Evolutionary conservation across 495 filamentous ascomycete species (phyloP), one percentile per base, ranked within the genome.

Genomic region (Penicillium manginii): DNA sequence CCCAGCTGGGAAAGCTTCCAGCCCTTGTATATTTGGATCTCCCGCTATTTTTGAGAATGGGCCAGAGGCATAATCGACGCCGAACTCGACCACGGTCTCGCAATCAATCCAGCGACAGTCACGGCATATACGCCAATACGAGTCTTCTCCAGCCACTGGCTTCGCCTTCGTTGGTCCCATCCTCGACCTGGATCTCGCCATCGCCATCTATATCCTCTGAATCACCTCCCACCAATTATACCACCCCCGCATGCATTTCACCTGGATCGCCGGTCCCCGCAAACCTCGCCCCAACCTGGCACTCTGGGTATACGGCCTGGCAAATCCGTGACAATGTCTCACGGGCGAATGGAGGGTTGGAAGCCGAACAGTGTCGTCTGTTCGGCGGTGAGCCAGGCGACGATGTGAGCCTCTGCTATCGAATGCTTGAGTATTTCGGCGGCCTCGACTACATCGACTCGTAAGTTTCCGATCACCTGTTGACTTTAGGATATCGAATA

Each of bases 401-500:
- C 56, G 78, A 81, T 58, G 59, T 76, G 46, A 64, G 58, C 52
- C 73, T 81, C 15, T 80, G 76, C 59, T 73, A 77, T 58, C 72
- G 76, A 33, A 81, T 81, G 78, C 71, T 81, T 15, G 74, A 80
- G 57, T 79, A 76, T 54, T 81, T 81, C 42, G 77, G 69, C 60
- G 74, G 73, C 57, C 73, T 81, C 32, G 78, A 80, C 60, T 81
- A 78, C 64, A 79, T 81, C 60, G 63, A 79, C 54, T 64, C 72
- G 73, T 79, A 63, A 75, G 73, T 76, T 48, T 50, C n/a, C 15
- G 18, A 39, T 19, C 1, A 35, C 7, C 48, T 12, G 9, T 39
- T 37, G 37, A 18, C 7, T 21, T 31, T 52, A 42, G 3, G n/a
- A 47, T 35, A 50, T 29, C 55, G 29, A 52, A 43, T 46, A 35